Evolutionary conservation across 2,329 filamentous ascomycete species (phyloP), one percentile per base, ranked within the genome.

Genomic region (Colletotrichum sublineola): DNA sequence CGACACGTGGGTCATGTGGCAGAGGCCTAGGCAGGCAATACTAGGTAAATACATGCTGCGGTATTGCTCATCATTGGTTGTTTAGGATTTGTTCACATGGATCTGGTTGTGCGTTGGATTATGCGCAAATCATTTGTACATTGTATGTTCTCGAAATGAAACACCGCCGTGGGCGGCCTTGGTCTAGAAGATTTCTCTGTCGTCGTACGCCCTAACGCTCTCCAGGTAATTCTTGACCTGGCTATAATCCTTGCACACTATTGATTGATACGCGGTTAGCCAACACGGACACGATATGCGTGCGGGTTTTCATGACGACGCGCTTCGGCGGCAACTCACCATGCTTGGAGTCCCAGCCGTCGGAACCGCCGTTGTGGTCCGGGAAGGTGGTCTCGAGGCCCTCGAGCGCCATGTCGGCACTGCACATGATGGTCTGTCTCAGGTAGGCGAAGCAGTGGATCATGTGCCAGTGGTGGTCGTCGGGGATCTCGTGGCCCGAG

Each of bases 391-490:
- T 85, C 76, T 84, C 83, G 18, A 81, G 80, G 46, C 84, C 84
- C 77, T 86, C 84, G 57, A 86, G 77, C 1, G 84, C 83, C 71
- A 83, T 84, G 73, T 86, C 84, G 63, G 83, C 82, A 38, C 79
- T 81, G 77, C 84, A 86, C 80, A 85, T 82, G 71, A 86, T 82
- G 50, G 82, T 82, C 76, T 86, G 82, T 14, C 84, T 79, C 78
- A 86, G 81, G 76, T 86, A 86, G 75, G 84, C 82, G 76, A 86
- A 84, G 79, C 84, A 86, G 79, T 86, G 84, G 65, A 83, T 82
- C 80, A 86, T 84, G 77, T 86, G 84, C 82, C 73, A 84, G 77
- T 85, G 82, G 76, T 84, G 82, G 73, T 85, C 83, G 33, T 82
- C 79, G 24, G 83, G 83, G 48, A 85, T 78, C 56, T 79, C 75